phyloP scores from a whole-genome alignment of 805 yeast genomes.

The Torulaspora quercuum region DNA sequence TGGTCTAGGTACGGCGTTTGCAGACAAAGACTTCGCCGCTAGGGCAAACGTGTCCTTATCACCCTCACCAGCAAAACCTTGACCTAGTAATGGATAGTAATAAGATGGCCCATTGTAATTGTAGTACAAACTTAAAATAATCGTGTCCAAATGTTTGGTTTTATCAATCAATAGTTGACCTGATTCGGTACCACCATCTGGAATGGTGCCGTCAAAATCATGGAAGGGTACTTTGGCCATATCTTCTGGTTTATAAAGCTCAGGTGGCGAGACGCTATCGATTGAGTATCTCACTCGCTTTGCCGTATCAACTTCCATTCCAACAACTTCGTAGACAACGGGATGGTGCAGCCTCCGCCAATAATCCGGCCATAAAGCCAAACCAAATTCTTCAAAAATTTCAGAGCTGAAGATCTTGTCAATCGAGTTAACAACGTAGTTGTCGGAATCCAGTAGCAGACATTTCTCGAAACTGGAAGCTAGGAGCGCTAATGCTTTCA shows the following conservation, averaged over 20 bases:
- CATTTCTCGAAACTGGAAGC: conserved; percentile 72
- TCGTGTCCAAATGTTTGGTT: conserved; percentile 52
- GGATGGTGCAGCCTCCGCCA: conserved; percentile 86
- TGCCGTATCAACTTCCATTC: conserved; percentile 43
- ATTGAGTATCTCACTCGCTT: conserved; percentile 38
- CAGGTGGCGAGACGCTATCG: conserved; percentile 37
- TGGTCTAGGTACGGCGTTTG: conserved; percentile 18
- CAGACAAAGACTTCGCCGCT: conserved; percentile 51
- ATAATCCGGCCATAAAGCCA: conserved; percentile 79
- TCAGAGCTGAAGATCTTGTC: conserved; percentile 55
- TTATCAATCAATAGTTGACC: conserved; percentile 68
- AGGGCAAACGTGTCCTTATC: conserved; percentile 74
- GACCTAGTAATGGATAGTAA: conserved; percentile 67
- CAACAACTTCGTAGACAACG: conserved; percentile 63
- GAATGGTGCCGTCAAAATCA: conserved; percentile 60
- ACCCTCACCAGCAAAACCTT: conserved; percentile 76
- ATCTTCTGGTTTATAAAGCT: conserved; percentile 23
- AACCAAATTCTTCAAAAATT: conserved; percentile 50
- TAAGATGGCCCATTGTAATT: conserved; percentile 63
- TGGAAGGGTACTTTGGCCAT: conserved; percentile 45
- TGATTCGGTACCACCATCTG: conserved; percentile 69
- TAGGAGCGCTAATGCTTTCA: conserved; percentile 64
- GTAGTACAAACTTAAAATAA: conserved; percentile 60
- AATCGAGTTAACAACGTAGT: conserved; percentile 64
- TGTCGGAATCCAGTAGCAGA: conserved; percentile 71